phyloP scores from a whole-genome alignment of 2,329 filamentous ascomycete species.

The Cryphonectria parasitica region DNA sequence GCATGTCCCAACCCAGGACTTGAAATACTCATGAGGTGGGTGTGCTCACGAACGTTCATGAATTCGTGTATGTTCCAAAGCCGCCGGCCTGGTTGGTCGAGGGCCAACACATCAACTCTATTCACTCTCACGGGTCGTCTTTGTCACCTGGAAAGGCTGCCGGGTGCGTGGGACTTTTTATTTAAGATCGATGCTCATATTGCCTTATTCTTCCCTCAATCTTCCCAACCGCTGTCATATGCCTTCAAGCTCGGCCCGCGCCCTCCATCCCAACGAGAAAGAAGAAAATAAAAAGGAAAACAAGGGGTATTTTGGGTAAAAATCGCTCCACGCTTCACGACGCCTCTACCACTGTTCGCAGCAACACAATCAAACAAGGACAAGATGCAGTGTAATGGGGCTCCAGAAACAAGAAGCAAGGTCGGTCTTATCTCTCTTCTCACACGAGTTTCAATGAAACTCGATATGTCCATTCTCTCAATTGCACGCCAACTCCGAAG shows the following conservation, averaged over 20 bases:
- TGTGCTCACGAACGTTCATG: neutral
- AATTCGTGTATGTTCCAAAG: neutral
- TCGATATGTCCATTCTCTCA: neutral
- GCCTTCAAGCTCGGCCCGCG: neutral
- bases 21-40: neutral
- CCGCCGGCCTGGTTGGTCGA: neutral
- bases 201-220: neutral
- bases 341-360: neutral
- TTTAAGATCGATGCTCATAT: neutral
- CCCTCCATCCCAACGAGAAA: neutral
- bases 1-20: neutral
- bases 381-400: neutral
- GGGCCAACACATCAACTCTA: neutral
- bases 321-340: neutral
- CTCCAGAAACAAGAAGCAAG: neutral
- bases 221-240: neutral
- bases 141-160: neutral
- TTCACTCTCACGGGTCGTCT: neutral
- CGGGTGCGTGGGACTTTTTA: neutral
- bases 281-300: neutral
- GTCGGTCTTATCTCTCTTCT: neutral
- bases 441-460: neutral
- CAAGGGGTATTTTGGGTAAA: constrained; percentile 14
- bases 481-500: neutral
- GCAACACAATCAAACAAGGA: neutral